A percentile compares a stretch with the other conserved stretches of the same genome.
Conservation (phyloP, 177 flowering plant genomes). For the Vitis hybrid region DNA sequence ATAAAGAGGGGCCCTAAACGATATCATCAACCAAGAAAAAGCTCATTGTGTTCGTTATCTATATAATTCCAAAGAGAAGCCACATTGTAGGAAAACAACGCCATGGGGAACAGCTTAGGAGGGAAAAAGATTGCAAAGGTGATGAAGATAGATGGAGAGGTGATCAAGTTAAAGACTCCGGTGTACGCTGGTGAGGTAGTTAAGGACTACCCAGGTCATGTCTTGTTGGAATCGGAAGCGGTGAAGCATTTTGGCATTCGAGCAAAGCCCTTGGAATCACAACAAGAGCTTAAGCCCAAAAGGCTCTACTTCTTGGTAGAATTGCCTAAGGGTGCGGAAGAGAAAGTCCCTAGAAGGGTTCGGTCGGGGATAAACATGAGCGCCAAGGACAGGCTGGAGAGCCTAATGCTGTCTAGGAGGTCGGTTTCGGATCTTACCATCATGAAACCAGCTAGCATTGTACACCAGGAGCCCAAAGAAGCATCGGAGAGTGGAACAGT, state of each 20-base stretch:
- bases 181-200: constrained; percentile 43
- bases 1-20: background rate
- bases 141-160: constrained; percentile 62
- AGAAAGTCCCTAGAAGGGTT: constrained; percentile 41
- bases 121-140: constrained; percentile 42
- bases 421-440: constrained; percentile 50
- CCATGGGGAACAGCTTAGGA: constrained; percentile 62
- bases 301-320: constrained; percentile 64
- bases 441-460: constrained; percentile 25
- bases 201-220: constrained; percentile 51
- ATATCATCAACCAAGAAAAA: background rate
- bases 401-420: constrained; percentile 47
- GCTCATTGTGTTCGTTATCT: constrained; percentile 1
- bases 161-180: constrained; percentile 55
- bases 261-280: constrained; percentile 51
- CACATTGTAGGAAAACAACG: background rate
- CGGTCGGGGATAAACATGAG: constrained; percentile 63
- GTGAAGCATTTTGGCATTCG: constrained; percentile 61
- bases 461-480: constrained; percentile 11
- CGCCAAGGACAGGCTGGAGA: constrained; percentile 66
- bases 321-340: constrained; percentile 36
- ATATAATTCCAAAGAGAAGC: background rate
- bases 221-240: constrained; percentile 53
- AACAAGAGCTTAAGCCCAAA: constrained; percentile 41
- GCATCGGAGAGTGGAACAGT: constrained; percentile 8